These are phyloP conservation scores for Candida morakotiae DNA, from an alignment of 805 yeast species.

Conservation along the genomic window DNA sequence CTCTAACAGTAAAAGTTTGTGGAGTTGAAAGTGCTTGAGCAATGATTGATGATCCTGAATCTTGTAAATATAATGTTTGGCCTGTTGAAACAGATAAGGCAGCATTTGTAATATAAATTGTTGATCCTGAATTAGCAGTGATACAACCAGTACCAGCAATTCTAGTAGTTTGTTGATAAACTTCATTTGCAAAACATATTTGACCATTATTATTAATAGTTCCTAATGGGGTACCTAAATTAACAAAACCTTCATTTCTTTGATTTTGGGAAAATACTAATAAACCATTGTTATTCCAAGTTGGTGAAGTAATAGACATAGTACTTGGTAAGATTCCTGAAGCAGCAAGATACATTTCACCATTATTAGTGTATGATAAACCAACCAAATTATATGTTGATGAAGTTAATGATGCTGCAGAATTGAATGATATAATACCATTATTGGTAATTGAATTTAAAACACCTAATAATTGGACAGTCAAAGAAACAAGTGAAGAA, in stretches of 20 bases:
- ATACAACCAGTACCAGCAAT: constrained; percentile 24
- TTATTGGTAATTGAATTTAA: constrained; percentile 11
- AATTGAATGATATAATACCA: constrained; percentile 22
- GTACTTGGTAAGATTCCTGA: constrained; percentile 15
- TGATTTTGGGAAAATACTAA: constrained; percentile 13
- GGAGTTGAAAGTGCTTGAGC: constrained; percentile 13
- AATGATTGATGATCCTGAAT: constrained; percentile 14
- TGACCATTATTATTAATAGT: constrained; percentile 21
- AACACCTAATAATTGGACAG: constrained; percentile 13
- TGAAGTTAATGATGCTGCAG: constrained; percentile 13
- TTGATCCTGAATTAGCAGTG: constrained; percentile 14
- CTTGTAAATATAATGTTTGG: constrained; percentile 17
- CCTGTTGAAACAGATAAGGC: constrained; percentile 11
- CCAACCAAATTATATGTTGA: constrained; percentile 17
- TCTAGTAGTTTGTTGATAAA: constrained; percentile 18
- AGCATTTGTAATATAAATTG: constrained; percentile 12
- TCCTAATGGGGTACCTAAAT: constrained; percentile 13
- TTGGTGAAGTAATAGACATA: constrained; percentile 12
- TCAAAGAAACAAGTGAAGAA: constrained; percentile 8
- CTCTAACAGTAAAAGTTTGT: constrained; percentile 19
- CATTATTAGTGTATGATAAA: constrained; percentile 18
- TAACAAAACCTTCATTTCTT: constrained; percentile 11
- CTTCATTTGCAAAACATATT: constrained; percentile 21
- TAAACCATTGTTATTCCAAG: constrained; percentile 17
- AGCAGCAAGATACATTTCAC: constrained; percentile 20